Percentiles rank a stretch among this genome's conserved stretches.
Conservation (phyloP, 352 stramenopile genomes). For the Globisporangium acanthophoron region DNA sequence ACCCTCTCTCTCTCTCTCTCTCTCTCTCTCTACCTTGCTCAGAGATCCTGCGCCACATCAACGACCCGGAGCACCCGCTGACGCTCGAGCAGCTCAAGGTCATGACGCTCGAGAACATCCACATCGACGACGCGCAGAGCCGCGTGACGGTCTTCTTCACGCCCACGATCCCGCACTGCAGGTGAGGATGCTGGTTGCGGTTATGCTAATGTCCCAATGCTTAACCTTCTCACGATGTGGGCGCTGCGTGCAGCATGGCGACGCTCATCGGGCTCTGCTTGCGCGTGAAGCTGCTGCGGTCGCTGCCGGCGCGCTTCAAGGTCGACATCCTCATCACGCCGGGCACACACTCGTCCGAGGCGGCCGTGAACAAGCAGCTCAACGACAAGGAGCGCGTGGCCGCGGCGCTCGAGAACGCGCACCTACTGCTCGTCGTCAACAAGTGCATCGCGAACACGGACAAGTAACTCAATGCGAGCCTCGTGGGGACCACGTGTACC, state of each 20-base stretch:
- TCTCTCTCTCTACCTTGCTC: neutral
- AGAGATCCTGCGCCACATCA: conserved; percentile 87
- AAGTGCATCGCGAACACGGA: conserved; percentile 93
- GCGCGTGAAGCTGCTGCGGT: conserved; percentile 94
- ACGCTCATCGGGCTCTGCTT: conserved; percentile 96
- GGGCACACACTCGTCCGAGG: conserved; percentile 93
- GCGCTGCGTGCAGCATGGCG: conserved; percentile 80
- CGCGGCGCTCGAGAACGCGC: conserved; percentile 94
- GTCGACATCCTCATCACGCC: conserved; percentile 92
- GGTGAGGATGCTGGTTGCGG: conserved; percentile 13
- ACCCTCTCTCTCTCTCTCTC: neutral
- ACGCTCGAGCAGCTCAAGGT: conserved; percentile 94
- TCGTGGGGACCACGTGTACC: neutral
- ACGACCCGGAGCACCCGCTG: conserved; percentile 92
- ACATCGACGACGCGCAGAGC: conserved; percentile 80
- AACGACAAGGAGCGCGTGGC: conserved; percentile 96
- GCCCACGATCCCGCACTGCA: conserved; percentile 97
- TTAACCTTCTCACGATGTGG: neutral
- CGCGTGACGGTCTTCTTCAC: conserved; percentile 85
- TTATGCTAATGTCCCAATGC: too few species aligned
- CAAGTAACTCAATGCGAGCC: conserved; percentile 29
- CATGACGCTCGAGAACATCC: conserved; percentile 87
- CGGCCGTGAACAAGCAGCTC: conserved; percentile 96
- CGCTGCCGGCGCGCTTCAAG: conserved; percentile 91
- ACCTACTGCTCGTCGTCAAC: conserved; percentile 95